These are phyloP conservation scores for Penicillium concentricum DNA, from an alignment of 2,329 filamentous ascomycete genomes.

Conservation along the genomic window DNA sequence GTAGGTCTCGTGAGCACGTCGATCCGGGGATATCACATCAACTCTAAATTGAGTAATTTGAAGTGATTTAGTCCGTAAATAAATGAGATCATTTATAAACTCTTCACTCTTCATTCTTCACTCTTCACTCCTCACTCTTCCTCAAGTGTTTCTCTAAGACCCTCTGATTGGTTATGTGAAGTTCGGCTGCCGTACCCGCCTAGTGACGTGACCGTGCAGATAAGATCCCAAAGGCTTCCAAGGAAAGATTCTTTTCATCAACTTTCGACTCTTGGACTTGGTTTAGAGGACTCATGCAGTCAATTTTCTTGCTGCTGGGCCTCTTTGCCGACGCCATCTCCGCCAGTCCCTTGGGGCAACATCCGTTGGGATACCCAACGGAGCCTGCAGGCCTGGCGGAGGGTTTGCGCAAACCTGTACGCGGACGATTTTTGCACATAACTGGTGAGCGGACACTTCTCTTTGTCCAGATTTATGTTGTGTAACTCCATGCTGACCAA, in stretches of 20 bases:
- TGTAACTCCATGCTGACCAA: not conserved
- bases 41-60: too few species aligned
- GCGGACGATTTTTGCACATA: constrained; percentile 39
- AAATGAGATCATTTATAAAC: too few species aligned
- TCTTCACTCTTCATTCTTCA: too few species aligned
- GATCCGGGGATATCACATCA: too few species aligned
- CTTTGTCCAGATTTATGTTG: not conserved
- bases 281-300: constrained; percentile 19
- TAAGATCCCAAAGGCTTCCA: not conserved
- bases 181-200: constrained; percentile 1
- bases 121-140: too few species aligned
- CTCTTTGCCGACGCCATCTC: constrained; percentile 13
- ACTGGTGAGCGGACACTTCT: constrained; percentile 27
- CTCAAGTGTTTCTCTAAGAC: too few species aligned
- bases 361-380: constrained; percentile 8
- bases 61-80: too few species aligned
- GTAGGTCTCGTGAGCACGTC: too few species aligned
- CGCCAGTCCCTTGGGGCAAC: constrained; percentile 15
- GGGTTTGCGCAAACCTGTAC: constrained; percentile 2
- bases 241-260: not conserved
- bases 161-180: not conserved
- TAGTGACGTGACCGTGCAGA: constrained; percentile 4
- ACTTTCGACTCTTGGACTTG: not conserved
- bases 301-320: constrained; percentile 13
- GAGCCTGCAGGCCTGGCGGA: constrained; percentile 1